Percentiles rank a stretch among this genome's conserved stretches.
Conservation (phyloP, 2,329 filamentous ascomycete genomes). For the Trichoderma atrobrunneum region DNA sequence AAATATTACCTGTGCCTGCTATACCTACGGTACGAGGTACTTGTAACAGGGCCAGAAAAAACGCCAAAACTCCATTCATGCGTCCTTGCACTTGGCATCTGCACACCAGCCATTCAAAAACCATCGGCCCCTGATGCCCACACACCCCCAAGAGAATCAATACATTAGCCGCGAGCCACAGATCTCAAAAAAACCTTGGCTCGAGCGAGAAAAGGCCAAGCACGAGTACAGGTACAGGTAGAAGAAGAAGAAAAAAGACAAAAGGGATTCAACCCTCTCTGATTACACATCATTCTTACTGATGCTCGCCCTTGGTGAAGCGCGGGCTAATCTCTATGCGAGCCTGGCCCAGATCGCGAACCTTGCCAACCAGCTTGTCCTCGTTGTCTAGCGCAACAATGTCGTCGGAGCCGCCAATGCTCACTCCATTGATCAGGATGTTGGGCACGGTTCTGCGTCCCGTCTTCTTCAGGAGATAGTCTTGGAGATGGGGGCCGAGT, state of each 20-base stretch:
- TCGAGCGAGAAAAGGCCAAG: neutral
- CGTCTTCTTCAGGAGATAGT: conserved; percentile 67
- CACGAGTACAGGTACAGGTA: neutral
- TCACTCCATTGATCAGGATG: conserved; percentile 80
- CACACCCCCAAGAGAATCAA: neutral
- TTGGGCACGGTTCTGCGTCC: conserved; percentile 88
- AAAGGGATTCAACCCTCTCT: neutral
- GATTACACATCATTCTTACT: neutral
- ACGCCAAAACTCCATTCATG: conserved; percentile 15
- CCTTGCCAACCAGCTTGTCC: conserved; percentile 66
- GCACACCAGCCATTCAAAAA: neutral
- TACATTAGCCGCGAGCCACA: neutral
- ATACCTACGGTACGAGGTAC: neutral
- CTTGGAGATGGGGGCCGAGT: conserved; percentile 71
- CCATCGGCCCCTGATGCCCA: neutral
- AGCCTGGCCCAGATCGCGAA: conserved; percentile 72
- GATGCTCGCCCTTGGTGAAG: conserved; percentile 28
- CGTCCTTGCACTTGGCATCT: neutral
- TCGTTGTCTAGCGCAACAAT: conserved; percentile 67
- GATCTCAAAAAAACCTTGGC: neutral
- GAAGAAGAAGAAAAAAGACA: neutral
- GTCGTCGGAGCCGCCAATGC: conserved; percentile 88
- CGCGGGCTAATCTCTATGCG: conserved; percentile 53
- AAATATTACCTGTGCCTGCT: neutral
- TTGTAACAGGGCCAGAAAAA: neutral